Base-by-base conservation (phyloP, 2,329 filamentous ascomycete species). In the Hansfordia pulvinata region DNA sequence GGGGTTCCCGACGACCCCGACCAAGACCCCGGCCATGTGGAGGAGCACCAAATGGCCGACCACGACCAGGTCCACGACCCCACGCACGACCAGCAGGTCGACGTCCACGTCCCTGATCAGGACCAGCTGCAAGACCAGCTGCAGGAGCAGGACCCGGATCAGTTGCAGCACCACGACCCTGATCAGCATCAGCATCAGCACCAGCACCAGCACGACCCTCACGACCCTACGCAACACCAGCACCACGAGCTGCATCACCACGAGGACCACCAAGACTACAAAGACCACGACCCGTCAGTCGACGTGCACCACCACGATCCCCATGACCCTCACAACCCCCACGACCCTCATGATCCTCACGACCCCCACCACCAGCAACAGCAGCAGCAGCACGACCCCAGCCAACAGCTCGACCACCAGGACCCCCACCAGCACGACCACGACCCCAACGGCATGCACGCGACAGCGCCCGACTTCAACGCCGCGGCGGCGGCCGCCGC, bases 401-500 rank as follows among this genome's bases (percentile, higher is more conserved):
- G n/a, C n/a, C n/a, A n/a, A n/a, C n/a, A n/a, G n/a, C n/a, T n/a
- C n/a, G n/a, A n/a, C n/a, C n/a, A n/a, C n/a, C n/a, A n/a, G n/a
- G n/a, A n/a, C n/a, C n/a, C n/a, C 8, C 38, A 32, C 3, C 30
- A 37, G 10, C 32, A 36, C 11, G 33, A 45, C 15, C 42, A 41
- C 16, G 38, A 43, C 26, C 20, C 29, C 17, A 33, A 38, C 27
- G 42, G n/a, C n/a, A n/a, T n/a, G n/a, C n/a, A n/a, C n/a, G n/a
- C n/a, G n/a, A n/a, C n/a, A n/a, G n/a, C n/a, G n/a, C n/a, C 41
- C 23, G 40, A 41, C 26, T 30, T 38, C 10, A 42, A 44, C 20
- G 43, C 46, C 14, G 48, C 42, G 22, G 46, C 44, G 4, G 46
- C 43, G 12, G 48, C 44, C 13, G 47, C 49, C 8, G 47, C 48